Evolutionary conservation across 768 basidiomycete species (phyloP).

Genomic region (Phallus indusiatus): DNA sequence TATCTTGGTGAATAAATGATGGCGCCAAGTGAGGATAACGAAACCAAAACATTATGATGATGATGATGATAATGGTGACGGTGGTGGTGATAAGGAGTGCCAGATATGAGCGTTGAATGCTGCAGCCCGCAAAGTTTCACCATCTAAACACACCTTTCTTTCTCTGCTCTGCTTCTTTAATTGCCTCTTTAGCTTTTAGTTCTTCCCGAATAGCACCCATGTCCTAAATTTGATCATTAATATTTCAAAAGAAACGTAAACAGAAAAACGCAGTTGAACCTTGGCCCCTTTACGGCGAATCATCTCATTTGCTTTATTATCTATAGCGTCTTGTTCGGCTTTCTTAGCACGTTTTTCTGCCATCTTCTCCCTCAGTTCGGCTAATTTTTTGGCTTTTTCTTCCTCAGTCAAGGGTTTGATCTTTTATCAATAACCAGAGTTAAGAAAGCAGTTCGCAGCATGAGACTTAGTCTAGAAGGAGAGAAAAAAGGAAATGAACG

Average conservation of each 20-base stretch:
- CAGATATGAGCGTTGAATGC: background rate
- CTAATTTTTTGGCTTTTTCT: constrained; percentile 75
- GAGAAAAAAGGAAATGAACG: constrained; percentile 2
- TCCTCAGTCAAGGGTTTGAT: constrained; percentile 93
- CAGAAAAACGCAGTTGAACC: constrained; percentile 26
- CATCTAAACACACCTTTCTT: constrained; percentile 48
- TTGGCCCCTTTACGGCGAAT: constrained; percentile 82
- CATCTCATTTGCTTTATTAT: constrained; percentile 62
- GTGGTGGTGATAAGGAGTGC: background rate
- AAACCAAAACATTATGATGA: background rate
- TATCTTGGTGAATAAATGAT: constrained; percentile 43
- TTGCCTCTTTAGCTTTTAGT: constrained; percentile 62
- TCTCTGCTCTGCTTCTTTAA: constrained; percentile 77
- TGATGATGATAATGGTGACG: background rate
- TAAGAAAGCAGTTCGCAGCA: background rate
- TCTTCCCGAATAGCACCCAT: constrained; percentile 65
- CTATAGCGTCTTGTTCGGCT: constrained; percentile 62
- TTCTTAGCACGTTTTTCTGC: constrained; percentile 68
- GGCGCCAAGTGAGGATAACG: background rate
- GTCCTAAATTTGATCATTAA: constrained; percentile 40
- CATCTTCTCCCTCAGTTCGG: constrained; percentile 72
- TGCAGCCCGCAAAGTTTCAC: background rate
- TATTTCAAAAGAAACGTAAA: background rate
- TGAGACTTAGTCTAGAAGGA: background rate
- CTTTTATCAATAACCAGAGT: constrained; percentile 26